Percentiles rank a stretch among this genome's conserved stretches.
These are phyloP conservation scores for Schwanniomyces vanrijiae DNA, from an alignment of 805 yeast genomes.

Conservation along the genomic window DNA sequence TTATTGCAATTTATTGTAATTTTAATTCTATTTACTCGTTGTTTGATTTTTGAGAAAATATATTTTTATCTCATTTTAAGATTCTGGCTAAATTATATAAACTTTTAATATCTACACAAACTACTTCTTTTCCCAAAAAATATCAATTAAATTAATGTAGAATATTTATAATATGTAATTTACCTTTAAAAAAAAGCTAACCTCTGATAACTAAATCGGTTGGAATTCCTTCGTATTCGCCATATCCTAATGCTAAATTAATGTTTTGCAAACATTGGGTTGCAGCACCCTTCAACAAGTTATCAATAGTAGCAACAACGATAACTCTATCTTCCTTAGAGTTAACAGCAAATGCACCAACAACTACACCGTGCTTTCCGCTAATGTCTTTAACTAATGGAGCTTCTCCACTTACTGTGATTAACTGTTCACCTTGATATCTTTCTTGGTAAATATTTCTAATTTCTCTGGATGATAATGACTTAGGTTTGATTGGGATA, in stretches of 20 bases:
- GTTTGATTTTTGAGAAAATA: not conserved
- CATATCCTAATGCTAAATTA: slow-evolving; percentile 84
- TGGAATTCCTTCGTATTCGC: slow-evolving; percentile 95
- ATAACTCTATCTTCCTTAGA: slow-evolving; percentile 88
- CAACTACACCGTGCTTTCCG: slow-evolving; percentile 91
- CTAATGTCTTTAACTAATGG: slow-evolving; percentile 89
- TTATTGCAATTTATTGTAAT: not conserved
- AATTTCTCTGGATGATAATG: slow-evolving; percentile 76
- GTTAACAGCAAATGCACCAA: slow-evolving; percentile 96
- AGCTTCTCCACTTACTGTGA: slow-evolving; percentile 85
- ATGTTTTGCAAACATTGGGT: slow-evolving; percentile 97
- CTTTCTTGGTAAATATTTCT: slow-evolving; percentile 84
- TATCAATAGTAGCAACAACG: slow-evolving; percentile 92
- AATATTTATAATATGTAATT: not conserved
- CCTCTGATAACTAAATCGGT: slow-evolving; percentile 57
- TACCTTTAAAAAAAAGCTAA: slow-evolving; percentile 14
- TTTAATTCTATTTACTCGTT: not conserved
- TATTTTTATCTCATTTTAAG: not conserved
- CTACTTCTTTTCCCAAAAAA: not conserved
- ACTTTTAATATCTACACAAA: no score
- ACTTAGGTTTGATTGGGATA: slow-evolving; percentile 71
- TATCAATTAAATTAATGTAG: not conserved
- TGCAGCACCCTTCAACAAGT: slow-evolving; percentile 95
- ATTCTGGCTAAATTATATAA: no score
- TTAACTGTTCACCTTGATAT: slow-evolving; percentile 82